Percentiles rank a stretch among this genome's conserved stretches.
phyloP scores from a whole-genome alignment of 2,329 filamentous ascomycete species.

The Calonectria pseudoreteaudii region DNA sequence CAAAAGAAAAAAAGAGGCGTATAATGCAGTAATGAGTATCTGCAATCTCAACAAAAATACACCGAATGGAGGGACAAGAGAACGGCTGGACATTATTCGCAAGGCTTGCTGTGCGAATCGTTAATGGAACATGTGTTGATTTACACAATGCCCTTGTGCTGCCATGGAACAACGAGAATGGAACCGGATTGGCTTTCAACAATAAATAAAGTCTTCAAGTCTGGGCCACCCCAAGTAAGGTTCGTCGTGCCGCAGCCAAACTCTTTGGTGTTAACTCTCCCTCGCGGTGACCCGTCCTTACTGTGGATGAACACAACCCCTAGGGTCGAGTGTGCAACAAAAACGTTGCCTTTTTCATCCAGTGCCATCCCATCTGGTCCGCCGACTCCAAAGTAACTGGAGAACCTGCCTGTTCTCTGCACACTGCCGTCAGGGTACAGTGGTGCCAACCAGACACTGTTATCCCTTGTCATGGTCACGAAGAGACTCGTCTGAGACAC shows the following conservation, averaged over 20 bases:
- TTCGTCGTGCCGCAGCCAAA: background rate
- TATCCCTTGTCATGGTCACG: conserved; percentile 28
- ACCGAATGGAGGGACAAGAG: too few relatives aligned
- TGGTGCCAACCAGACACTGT: conserved; percentile 26
- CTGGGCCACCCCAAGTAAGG: background rate
- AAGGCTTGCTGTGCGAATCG: background rate
- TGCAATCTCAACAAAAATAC: too few relatives aligned
- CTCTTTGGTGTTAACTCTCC: background rate
- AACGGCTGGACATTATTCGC: too few relatives aligned
- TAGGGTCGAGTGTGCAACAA: conserved; percentile 27
- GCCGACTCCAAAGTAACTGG: conserved; percentile 16
- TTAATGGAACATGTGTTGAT: background rate
- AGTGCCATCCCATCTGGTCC: conserved; percentile 25
- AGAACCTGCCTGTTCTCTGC: conserved; percentile 26
- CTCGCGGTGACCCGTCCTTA: background rate
- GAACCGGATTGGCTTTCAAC: conserved; percentile 4
- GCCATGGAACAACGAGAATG: background rate
- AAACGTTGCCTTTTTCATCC: conserved; percentile 26
- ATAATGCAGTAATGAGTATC: too few relatives aligned
- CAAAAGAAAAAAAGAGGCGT: too few relatives aligned
- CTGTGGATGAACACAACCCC: conserved; percentile 21
- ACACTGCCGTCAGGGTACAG: conserved; percentile 27
- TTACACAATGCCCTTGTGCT: background rate
- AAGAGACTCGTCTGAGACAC: conserved; percentile 1
- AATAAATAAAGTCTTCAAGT: background rate